Conservation (phyloP, 2,329 filamentous ascomycete genomes). For the Aspergillus jensenii region DNA sequence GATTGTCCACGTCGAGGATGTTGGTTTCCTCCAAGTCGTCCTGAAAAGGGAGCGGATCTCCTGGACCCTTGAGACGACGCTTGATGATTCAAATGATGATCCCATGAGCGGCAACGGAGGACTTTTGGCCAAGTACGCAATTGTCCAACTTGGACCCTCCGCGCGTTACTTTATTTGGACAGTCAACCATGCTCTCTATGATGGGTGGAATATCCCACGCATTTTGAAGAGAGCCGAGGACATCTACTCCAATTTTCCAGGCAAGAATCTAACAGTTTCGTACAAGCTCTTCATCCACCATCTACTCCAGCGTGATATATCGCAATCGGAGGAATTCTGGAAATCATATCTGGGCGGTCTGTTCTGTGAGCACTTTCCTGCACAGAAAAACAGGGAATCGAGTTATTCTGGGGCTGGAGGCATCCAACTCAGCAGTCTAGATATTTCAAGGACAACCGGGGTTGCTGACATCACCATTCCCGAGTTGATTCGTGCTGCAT, state of each 20-base stretch:
- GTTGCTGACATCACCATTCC: conserved; percentile 44
- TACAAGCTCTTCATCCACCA: conserved; percentile 35
- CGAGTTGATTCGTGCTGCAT: conserved; percentile 52
- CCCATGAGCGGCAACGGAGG: conserved; percentile 34
- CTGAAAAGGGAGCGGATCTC: conserved; percentile 33
- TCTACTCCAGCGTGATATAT: conserved; percentile 25
- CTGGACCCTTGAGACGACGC: conserved; percentile 33
- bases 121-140: conserved; percentile 34
- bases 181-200: conserved; percentile 54
- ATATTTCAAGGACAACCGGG: conserved; percentile 19
- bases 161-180: conserved; percentile 48
- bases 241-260: conserved; percentile 27
- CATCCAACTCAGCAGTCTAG: conserved; percentile 23
- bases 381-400: conserved; percentile 22
- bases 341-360: conserved; percentile 29
- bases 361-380: conserved; percentile 28
- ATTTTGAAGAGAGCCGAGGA: conserved; percentile 39
- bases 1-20: conserved; percentile 40
- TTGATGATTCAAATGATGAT: conserved; percentile 28
- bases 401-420: conserved; percentile 26
- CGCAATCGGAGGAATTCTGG: conserved; percentile 34
- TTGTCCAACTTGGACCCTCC: conserved; percentile 29
- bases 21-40: conserved; percentile 43
- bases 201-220: conserved; percentile 47
- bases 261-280: conserved; percentile 12